Evolutionary conservation across 805 yeast species (phyloP), one percentile per base, ranked within the genome.

Genomic region (Naumovozyma castellii): DNA sequence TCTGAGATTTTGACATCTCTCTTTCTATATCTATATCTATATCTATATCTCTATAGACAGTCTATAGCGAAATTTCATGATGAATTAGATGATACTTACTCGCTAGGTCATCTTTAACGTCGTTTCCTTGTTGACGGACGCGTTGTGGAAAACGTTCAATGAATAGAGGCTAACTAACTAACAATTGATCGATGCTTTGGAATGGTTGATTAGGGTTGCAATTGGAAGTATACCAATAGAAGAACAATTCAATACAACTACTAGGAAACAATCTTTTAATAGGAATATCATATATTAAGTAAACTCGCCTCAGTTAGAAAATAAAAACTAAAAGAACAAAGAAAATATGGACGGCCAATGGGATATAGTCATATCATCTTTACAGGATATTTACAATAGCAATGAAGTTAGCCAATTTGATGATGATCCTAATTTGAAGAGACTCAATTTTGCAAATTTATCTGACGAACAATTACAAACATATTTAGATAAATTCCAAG

Each of bases 321-420:
- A 22, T 6, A 22, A 22, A 22, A 22, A 22, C 6, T 22, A 22
- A 22, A 22, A 22, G 27, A 10, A 22, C 6, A 22, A 6, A 22
- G 32, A 29, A 29, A 10, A 33, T 40, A 71, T 73, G 67, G 80
- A 75, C 18, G 76, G 80, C 1, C 71, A 74, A 49, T 81, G 90
- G 90, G 83, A 78, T 49, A 70, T 73, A 22, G 78, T 78, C 4
- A 64, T 77, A 2, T 69, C 85, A 5, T 76, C 82, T 1, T 61
- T 81, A 15, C 87, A 80, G 54, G 87, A 80, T 48, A 68, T 79
- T 9, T 76, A 76, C 56, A 79, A 75, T 45, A 67, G 76, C 19
- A 78, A 78, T 50, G 84, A 76, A 48, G 65, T 71, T 12, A 54
- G 66, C 3, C 57, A 72, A 2, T 72, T 80, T 41, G 80, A 78